phyloP scores from a whole-genome alignment of 2,329 filamentous ascomycete genomes.

The Aspergillus puulaauensis region DNA sequence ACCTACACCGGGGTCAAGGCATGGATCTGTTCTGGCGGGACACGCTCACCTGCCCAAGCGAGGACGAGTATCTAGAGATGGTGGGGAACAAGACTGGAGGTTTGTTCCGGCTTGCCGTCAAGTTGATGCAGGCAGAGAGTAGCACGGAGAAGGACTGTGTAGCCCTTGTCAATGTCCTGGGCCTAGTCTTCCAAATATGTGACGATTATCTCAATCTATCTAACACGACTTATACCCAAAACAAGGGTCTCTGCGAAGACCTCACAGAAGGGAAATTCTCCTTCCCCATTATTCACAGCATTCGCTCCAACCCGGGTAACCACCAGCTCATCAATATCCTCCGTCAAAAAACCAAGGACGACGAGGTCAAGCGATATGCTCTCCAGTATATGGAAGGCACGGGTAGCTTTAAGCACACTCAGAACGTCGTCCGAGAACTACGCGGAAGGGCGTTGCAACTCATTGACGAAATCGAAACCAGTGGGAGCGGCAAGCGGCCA shows the following conservation, averaged over 20 bases:
- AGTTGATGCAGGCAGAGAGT: constrained; percentile 48
- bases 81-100: constrained; percentile 51
- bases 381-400: constrained; percentile 87
- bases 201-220: constrained; percentile 87
- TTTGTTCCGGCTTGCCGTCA: constrained; percentile 46
- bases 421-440: constrained; percentile 64
- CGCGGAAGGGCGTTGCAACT: constrained; percentile 63
- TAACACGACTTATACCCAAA: constrained; percentile 69
- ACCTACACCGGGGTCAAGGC: constrained; percentile 49
- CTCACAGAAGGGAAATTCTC: constrained; percentile 96
- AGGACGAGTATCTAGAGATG: constrained; percentile 51
- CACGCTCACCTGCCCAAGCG: constrained; percentile 45
- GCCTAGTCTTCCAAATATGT: constrained; percentile 48
- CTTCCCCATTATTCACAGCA: constrained; percentile 92
- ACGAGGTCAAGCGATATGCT: constrained; percentile 88
- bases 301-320: constrained; percentile 61
- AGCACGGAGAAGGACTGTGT: constrained; percentile 42
- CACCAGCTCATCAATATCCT: constrained; percentile 86
- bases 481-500: constrained; percentile 14
- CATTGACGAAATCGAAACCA: constrained; percentile 63
- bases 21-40: constrained; percentile 52
- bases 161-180: constrained; percentile 66
- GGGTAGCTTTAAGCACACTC: constrained; percentile 85
- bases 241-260: constrained; percentile 95
- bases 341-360: constrained; percentile 81